phyloP scores from a whole-genome alignment of 2,329 filamentous ascomycete genomes.

The Thelonectria discophora region DNA sequence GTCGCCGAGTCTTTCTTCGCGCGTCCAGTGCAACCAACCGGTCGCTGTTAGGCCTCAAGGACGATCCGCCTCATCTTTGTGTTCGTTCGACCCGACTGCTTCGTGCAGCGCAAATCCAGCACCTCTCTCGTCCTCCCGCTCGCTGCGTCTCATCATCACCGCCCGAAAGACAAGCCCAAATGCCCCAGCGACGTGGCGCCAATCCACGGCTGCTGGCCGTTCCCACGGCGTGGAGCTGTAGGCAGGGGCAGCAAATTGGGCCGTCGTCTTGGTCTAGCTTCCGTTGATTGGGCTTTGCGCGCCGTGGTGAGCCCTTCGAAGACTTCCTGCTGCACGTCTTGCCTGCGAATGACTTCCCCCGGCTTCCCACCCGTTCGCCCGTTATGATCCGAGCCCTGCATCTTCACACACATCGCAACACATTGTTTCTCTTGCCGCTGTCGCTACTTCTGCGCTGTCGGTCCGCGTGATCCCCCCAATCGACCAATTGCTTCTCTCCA shows the following conservation, averaged over 20 bases:
- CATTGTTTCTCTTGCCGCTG: constrained; percentile 35
- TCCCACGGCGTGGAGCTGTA: constrained; percentile 26
- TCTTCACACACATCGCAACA: constrained; percentile 35
- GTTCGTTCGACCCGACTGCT: background rate
- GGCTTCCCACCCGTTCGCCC: constrained; percentile 46
- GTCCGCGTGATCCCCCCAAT: constrained; percentile 36
- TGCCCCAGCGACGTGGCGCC: constrained; percentile 44
- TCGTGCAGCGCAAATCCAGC: background rate
- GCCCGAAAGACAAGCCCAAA: constrained; percentile 37
- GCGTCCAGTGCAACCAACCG: constrained; percentile 1
- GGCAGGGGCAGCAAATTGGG: constrained; percentile 32
- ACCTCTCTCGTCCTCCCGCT: background rate
- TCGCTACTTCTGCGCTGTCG: constrained; percentile 37
- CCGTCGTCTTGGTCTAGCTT: too few species aligned
- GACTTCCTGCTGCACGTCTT: constrained; percentile 18
- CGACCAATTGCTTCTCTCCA: background rate
- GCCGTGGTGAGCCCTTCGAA: background rate
- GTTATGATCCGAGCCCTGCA: constrained; percentile 46
- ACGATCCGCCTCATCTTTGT: constrained; percentile 30
- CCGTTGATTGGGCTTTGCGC: too few species aligned
- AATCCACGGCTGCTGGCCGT: constrained; percentile 27
- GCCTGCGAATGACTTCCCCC: constrained; percentile 43
- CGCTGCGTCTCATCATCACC: background rate
- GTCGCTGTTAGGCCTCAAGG: constrained; percentile 43
- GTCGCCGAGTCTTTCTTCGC: constrained; percentile 3